phyloP scores from a whole-genome alignment of 495 filamentous ascomycete genomes.

The Hypoxylon perforatum region DNA sequence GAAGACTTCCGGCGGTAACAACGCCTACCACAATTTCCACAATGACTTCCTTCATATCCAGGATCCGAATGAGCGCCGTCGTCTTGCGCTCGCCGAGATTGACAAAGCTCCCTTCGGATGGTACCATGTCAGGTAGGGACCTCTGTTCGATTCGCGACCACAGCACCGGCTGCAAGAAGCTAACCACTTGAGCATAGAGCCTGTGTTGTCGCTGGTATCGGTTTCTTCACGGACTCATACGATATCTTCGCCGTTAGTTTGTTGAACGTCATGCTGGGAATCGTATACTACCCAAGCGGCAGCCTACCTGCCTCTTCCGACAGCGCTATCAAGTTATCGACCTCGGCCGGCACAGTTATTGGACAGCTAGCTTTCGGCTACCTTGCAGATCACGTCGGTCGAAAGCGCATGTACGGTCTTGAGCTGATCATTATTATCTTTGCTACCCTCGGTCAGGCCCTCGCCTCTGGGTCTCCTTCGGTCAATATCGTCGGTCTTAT shows the following conservation, averaged over 20 bases:
- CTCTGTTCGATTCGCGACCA: background rate
- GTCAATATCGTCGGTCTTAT: constrained; percentile 80
- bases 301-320: constrained; percentile 71
- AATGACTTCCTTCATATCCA: constrained; percentile 71
- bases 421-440: constrained; percentile 91
- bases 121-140: constrained; percentile 67
- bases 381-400: constrained; percentile 81
- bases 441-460: constrained; percentile 80
- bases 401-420: constrained; percentile 88
- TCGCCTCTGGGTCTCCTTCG: constrained; percentile 73
- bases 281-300: constrained; percentile 74
- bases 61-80: constrained; percentile 79
- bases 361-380: constrained; percentile 86
- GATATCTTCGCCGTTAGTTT: constrained; percentile 80
- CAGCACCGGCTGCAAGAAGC: constrained; percentile 5
- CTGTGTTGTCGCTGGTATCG: constrained; percentile 81
- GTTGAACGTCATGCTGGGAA: constrained; percentile 74
- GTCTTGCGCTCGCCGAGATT: constrained; percentile 79
- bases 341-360: constrained; percentile 86
- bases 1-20: constrained; percentile 70
- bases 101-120: constrained; percentile 84
- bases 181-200: constrained; percentile 58
- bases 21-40: constrained; percentile 76
- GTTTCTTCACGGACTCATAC: constrained; percentile 86
- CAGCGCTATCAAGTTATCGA: constrained; percentile 88